These are phyloP conservation scores for Lyophyllum shimeji DNA, from an alignment of 768 basidiomycete genomes.

Conservation along the genomic window DNA sequence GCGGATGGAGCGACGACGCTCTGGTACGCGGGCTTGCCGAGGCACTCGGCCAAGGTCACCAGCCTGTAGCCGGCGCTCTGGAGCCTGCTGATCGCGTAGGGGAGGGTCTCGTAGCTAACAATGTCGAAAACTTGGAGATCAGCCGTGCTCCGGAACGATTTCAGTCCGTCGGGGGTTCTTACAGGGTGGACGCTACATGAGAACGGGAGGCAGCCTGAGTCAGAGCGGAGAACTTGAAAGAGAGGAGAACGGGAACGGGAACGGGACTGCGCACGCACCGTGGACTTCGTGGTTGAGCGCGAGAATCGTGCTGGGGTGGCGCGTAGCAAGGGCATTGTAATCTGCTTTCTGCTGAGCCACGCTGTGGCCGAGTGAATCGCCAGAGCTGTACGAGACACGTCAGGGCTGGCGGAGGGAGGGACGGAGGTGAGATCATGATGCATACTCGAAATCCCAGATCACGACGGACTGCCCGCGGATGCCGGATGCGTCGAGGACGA, in stretches of 20 bases:
- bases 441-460: slow-evolving; percentile 38
- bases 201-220: neutral
- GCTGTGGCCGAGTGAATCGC: slow-evolving; percentile 34
- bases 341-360: slow-evolving; percentile 25
- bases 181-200: slow-evolving; percentile 24
- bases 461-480: slow-evolving; percentile 23
- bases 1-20: slow-evolving; percentile 26
- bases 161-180: no score
- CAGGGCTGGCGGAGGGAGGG: neutral
- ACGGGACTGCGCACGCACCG: slow-evolving; percentile 17
- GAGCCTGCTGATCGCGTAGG: slow-evolving; percentile 37
- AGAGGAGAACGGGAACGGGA: neutral
- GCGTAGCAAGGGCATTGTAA: slow-evolving; percentile 25
- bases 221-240: no score
- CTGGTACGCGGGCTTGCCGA: slow-evolving; percentile 37
- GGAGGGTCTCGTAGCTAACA: slow-evolving; percentile 32
- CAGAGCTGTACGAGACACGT: slow-evolving; percentile 27
- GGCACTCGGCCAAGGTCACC: slow-evolving; percentile 43
- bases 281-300: slow-evolving; percentile 40
- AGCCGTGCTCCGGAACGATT: no score
- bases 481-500: slow-evolving; percentile 18
- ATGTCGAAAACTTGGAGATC: no score
- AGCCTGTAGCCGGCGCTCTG: slow-evolving; percentile 40
- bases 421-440: slow-evolving; percentile 6
- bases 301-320: slow-evolving; percentile 35